Conservation (phyloP, 768 basidiomycete genomes). For the Lentinula aciculospora region DNA sequence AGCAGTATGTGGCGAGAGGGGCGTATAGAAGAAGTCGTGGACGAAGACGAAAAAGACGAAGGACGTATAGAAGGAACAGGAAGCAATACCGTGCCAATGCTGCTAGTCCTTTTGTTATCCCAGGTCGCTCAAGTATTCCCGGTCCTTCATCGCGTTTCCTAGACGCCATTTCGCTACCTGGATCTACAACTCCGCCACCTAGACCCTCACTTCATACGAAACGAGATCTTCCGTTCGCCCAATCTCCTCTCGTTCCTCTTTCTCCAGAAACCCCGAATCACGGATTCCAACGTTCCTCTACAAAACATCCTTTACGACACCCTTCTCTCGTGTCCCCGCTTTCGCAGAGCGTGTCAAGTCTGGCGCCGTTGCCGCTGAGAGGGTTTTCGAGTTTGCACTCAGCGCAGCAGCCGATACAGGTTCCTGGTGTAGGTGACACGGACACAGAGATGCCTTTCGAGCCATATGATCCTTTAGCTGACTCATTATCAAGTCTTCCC, state of each 20-base stretch:
- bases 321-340: not conserved
- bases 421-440: no score
- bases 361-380: not conserved
- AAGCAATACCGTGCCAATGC: not conserved
- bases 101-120: no score
- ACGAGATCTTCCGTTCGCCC: not conserved
- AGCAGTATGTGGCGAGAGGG: slow-evolving; percentile 13
- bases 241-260: not conserved
- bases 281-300: not conserved
- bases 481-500: not conserved
- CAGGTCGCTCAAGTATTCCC: not conserved
- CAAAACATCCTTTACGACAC: no score
- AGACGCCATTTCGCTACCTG: not conserved
- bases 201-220: not conserved
- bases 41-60: not conserved
- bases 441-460: no score
- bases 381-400: not conserved
- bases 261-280: not conserved
- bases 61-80: not conserved
- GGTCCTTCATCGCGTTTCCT: not conserved
- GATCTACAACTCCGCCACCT: not conserved
- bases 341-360: not conserved
- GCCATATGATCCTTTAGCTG: not conserved
- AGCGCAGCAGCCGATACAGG: no score
- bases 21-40: slow-evolving; percentile 9